Evolutionary conservation across 1,284 basidiomycete species (phyloP), one percentile per base, ranked within the genome.

Genomic region (Polyporus tsugae): DNA sequence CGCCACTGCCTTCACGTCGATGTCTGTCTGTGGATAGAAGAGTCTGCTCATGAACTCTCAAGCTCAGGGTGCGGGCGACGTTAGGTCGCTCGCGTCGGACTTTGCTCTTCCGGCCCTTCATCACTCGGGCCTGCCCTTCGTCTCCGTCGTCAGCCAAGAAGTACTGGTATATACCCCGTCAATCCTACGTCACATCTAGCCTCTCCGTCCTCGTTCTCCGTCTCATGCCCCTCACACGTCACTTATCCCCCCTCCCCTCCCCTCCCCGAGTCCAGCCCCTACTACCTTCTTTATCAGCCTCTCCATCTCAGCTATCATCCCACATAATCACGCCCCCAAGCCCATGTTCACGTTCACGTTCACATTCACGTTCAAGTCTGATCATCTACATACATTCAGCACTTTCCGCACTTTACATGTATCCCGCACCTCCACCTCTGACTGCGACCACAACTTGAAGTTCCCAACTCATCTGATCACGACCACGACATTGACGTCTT

Each of bases 21-120:
- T 36, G 60, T 61, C n/a, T n/a, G n/a, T 29, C 46, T 46, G 22
- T 35, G 49, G 29, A 57, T 52, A 42, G 60, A 39, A 36, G 36
- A 62, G 29, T 33, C 29, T 41, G 33, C 17, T 42, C 6, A 33
- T 60, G 33, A 41, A 46, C 25, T 64, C 44, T 52, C 35, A 41
- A 39, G 63, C 38, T 61, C n/a, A 25, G 42, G 52, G 55, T 46
- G 63, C 66, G 68, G 64, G 63, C 68, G 68, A 72, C 63, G 63
- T 35, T 60, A 72, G 69, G 69, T 72, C 69, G 71, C 49, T 57
- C 69, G 64, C 60, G 65, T 63, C 60, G 66, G 71, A 72, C 68
- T 39, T 66, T 35, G 61, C 22, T 22, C 46, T 7, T 25, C n/a
- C n/a, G 29, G 29, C 29, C 29, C 53, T 61, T 44, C 52, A 22